These are phyloP conservation scores for Peronospora farinosa DNA, from an alignment of 352 stramenopile genomes.

Conservation along the genomic window DNA sequence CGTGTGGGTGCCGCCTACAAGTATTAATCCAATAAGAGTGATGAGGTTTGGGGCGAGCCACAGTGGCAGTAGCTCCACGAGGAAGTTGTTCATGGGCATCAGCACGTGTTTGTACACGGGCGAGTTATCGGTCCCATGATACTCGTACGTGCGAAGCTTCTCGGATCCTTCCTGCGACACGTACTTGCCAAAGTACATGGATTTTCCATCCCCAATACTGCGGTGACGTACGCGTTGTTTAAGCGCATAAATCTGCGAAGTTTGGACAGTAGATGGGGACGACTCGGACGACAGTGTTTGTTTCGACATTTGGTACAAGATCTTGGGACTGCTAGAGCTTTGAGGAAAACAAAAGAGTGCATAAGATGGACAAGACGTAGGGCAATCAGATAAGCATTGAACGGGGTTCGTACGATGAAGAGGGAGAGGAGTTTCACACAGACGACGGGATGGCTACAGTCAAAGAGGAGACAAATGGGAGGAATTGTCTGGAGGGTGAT, in stretches of 20 bases:
- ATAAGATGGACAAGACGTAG: constrained; percentile 3
- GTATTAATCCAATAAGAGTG: constrained; percentile 62
- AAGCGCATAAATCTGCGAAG: constrained; percentile 36
- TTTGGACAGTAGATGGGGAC: constrained; percentile 5
- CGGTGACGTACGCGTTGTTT: constrained; percentile 69
- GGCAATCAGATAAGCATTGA: constrained; percentile 3
- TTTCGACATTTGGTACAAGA: neutral
- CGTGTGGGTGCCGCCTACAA: constrained; percentile 55
- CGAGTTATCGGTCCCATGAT: constrained; percentile 82
- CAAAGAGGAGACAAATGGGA: neutral
- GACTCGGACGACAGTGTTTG: constrained; percentile 16
- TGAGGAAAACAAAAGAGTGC: neutral
- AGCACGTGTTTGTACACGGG: constrained; percentile 85
- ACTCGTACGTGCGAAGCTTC: constrained; percentile 82
- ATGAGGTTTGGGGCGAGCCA: constrained; percentile 84
- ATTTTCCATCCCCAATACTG: constrained; percentile 63
- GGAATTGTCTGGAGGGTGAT: neutral
- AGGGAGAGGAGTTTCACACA: neutral
- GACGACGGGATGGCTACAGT: no score
- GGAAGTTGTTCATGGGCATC: constrained; percentile 80
- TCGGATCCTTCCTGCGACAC: constrained; percentile 79
- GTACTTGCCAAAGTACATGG: constrained; percentile 87
- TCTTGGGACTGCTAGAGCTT: neutral
- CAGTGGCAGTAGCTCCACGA: constrained; percentile 66
- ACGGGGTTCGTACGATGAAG: neutral